Base-by-base conservation (phyloP, 495 filamentous ascomycete genomes). In the Aeminium ludgeri region DNA sequence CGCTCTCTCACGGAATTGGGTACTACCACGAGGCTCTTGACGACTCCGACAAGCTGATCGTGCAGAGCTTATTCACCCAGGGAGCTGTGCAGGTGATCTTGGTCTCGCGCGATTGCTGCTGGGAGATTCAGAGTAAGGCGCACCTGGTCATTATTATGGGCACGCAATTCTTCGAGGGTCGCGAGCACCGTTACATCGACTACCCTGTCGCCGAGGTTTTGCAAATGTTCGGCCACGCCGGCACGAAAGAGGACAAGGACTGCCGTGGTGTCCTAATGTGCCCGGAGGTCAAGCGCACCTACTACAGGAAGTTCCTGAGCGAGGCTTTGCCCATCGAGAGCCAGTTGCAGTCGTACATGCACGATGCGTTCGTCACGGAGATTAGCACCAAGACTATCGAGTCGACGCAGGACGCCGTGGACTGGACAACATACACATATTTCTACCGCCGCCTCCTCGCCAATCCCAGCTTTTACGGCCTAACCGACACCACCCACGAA, bases 211-310 rank as follows among this genome's bases (percentile, higher is more conserved):
- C 79, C 53, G 89, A 99, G 55, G 70, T 99, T n/a, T 65, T 99
- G n/a, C 91, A 99, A 52, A 99, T 99, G 91, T 94, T 95, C 45
- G 89, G 89, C 50, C 91, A 85, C 57, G 84, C 89, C 19, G 75
- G 80, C 20, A 68, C 83, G 5, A 71, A 76, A 7, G 60, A 73
- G 45, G 87, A 94, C 54, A 86, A 86, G 43, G 64, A 74, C 17
- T 80, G 84, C 37, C 82, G 80, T 44, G 91, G 87, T 43, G 82
- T 99, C 12, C 64, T 99, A 23, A 94, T 99, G 86, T 77, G 93
- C 4, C 82, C 87, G 3, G 78, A 80, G 13, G 83, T 87, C 33
- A 94, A 91, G 65, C 76, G 87, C 20, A 86, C 94, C 43, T 99
- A 95, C 59, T 96, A 96, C 70, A 86, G 86, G 63, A 96, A 96